phyloP scores from a whole-genome alignment of 805 yeast genomes.

The Lachancea kluyveri region DNA sequence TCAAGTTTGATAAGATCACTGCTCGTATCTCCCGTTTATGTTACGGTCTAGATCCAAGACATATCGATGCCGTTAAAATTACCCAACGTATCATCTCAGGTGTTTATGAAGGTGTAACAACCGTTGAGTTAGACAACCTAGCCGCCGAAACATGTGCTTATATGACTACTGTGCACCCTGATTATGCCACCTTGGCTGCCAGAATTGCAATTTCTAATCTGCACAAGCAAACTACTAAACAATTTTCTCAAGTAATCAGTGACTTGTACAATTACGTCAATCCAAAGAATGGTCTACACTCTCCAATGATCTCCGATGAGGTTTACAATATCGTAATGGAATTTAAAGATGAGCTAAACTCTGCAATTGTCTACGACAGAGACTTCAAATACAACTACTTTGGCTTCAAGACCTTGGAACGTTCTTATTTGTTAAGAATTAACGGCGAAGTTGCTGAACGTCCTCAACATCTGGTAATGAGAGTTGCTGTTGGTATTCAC shows the following conservation, averaged over 20 bases:
- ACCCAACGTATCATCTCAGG: constrained; percentile 95
- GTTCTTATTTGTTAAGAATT: constrained; percentile 70
- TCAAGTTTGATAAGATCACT: constrained; percentile 93
- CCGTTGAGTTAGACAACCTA: constrained; percentile 73
- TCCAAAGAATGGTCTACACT: constrained; percentile 65
- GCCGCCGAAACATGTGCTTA: constrained; percentile 98
- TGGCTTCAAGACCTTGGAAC: constrained; percentile 87
- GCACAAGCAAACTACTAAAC: constrained; percentile 90
- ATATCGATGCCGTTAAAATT: constrained; percentile 91
- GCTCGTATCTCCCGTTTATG: constrained; percentile 91
- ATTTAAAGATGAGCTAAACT: constrained; percentile 60
- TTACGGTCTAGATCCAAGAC: constrained; percentile 85
- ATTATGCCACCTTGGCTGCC: constrained; percentile 91
- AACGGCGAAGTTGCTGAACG: constrained; percentile 74
- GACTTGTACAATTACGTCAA: constrained; percentile 73
- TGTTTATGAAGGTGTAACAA: constrained; percentile 95
- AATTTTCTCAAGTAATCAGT: constrained; percentile 69
- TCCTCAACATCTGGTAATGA: constrained; percentile 84
- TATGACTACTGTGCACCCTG: constrained; percentile 98
- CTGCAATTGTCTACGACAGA: constrained; percentile 68
- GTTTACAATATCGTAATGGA: constrained; percentile 57
- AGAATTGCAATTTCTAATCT: constrained; percentile 91
- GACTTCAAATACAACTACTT: constrained; percentile 78
- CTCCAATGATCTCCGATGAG: constrained; percentile 66
- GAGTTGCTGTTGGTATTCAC: constrained; percentile 91